Conservation (phyloP, 768 basidiomycete species). For the Suillus fuscotomentosus region DNA sequence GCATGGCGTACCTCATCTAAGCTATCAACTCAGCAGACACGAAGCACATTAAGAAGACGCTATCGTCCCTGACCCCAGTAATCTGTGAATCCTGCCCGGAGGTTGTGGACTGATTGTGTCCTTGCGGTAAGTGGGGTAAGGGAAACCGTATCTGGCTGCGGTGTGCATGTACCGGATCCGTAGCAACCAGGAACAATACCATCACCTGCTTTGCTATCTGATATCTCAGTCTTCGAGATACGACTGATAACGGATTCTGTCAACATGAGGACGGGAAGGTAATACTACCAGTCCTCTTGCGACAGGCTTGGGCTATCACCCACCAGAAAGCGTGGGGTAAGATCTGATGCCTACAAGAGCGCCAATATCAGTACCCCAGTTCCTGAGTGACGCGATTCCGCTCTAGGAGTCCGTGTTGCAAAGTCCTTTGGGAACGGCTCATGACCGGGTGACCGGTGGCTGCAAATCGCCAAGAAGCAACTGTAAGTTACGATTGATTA, state of each 20-base stretch:
- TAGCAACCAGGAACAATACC: conserved; percentile 16
- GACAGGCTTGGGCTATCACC: not conserved
- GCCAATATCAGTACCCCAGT: conserved; percentile 25
- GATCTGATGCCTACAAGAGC: conserved; percentile 4
- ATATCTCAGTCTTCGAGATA: not conserved
- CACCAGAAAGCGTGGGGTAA: not conserved
- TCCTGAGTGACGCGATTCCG: conserved; percentile 21
- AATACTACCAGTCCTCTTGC: not conserved
- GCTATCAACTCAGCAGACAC: not conserved
- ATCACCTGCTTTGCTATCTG: not conserved
- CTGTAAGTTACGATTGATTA: conserved; percentile 4
- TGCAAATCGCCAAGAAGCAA: conserved; percentile 12
- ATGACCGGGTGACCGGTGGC: conserved; percentile 5
- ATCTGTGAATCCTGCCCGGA: not conserved
- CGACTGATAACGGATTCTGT: not conserved
- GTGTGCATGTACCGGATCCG: conserved; percentile 2
- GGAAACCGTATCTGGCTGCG: not conserved
- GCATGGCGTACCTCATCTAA: conserved; percentile 3
- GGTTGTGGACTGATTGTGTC: conserved; percentile 1
- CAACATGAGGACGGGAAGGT: not conserved
- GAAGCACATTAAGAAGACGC: conserved; percentile 6
- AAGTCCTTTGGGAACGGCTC: conserved; percentile 8
- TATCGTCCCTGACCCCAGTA: not conserved
- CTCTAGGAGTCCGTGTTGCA: conserved; percentile 14
- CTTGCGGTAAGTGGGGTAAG: not conserved